These are phyloP conservation scores for Xylaria intraflava DNA, from an alignment of 495 filamentous ascomycete species.

Conservation along the genomic window DNA sequence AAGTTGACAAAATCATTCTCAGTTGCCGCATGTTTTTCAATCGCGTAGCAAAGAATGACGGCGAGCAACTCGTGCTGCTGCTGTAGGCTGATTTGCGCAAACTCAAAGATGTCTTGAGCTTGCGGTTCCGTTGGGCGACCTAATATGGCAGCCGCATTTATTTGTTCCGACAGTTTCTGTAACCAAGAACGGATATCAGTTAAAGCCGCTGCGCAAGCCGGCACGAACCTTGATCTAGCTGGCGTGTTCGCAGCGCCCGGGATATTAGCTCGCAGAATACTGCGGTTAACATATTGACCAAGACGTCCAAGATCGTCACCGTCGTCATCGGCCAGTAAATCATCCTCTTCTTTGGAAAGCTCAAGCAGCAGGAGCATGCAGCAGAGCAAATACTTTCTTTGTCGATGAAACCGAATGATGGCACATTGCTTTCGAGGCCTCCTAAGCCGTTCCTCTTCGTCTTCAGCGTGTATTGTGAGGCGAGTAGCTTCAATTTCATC, in stretches of 20 bases:
- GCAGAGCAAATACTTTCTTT: conserved; percentile 69
- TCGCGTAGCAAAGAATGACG: conserved; percentile 63
- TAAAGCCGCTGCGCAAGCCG: conserved; percentile 68
- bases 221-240: conserved; percentile 42
- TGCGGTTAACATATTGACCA: conserved; percentile 30
- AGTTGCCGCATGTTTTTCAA: conserved; percentile 63
- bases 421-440: conserved; percentile 63
- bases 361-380: conserved; percentile 71
- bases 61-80: conserved; percentile 87
- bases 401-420: conserved; percentile 77
- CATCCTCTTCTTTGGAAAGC: conserved; percentile 55
- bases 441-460: conserved; percentile 57
- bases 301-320: conserved; percentile 31
- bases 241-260: conserved; percentile 17
- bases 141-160: conserved; percentile 62
- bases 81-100: conserved; percentile 63
- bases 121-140: conserved; percentile 59
- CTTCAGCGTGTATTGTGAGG: conserved; percentile 61
- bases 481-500: conserved; percentile 80
- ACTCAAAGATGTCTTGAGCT: conserved; percentile 62
- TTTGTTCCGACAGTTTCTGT: conserved; percentile 60
- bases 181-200: conserved; percentile 65
- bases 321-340: conserved; percentile 31
- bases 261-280: conserved; percentile 29
- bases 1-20: conserved; percentile 67